These are phyloP conservation scores for Trichoderma hamatum DNA, from an alignment of 2,329 filamentous ascomycete genomes.

Conservation along the genomic window DNA sequence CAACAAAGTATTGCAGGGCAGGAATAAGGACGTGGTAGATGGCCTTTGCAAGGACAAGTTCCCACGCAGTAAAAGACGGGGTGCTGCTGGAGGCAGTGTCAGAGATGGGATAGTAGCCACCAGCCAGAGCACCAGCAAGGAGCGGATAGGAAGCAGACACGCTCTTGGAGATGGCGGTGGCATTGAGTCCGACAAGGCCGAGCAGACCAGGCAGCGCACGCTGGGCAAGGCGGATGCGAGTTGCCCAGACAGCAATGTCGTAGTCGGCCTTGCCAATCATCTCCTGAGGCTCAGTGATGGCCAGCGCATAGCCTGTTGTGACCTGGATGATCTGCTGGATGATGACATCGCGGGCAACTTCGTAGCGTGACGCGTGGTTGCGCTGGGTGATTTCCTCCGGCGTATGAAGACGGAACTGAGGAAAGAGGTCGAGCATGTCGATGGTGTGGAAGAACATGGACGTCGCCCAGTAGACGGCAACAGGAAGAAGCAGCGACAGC, in stretches of 20 bases:
- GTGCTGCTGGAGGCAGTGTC: slow-evolving; percentile 54
- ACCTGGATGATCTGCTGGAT: slow-evolving; percentile 92
- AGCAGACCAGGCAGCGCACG: slow-evolving; percentile 74
- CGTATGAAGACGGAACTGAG: slow-evolving; percentile 91
- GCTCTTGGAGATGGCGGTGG: slow-evolving; percentile 73
- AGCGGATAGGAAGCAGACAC: slow-evolving; percentile 71
- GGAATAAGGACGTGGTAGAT: slow-evolving; percentile 83
- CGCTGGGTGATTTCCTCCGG: slow-evolving; percentile 86
- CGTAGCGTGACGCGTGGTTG: slow-evolving; percentile 81
- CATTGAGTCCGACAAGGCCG: slow-evolving; percentile 74
- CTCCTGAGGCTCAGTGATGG: slow-evolving; percentile 72
- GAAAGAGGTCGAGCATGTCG: slow-evolving; percentile 82
- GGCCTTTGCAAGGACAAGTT: slow-evolving; percentile 70
- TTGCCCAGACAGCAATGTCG: slow-evolving; percentile 88
- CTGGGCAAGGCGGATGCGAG: slow-evolving; percentile 77
- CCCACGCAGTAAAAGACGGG: slow-evolving; percentile 82
- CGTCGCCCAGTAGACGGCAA: slow-evolving; percentile 84
- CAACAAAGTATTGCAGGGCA: slow-evolving; percentile 73
- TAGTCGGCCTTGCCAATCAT: slow-evolving; percentile 78
- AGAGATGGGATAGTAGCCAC: slow-evolving; percentile 78
- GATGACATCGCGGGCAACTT: slow-evolving; percentile 88
- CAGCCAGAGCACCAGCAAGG: slow-evolving; percentile 74
- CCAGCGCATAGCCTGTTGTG: slow-evolving; percentile 66
- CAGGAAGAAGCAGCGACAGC: slow-evolving; percentile 73
- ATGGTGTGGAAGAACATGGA: slow-evolving; percentile 87